Conservation (phyloP, 176 grass and related monocot genomes). For the Stipa capillata region DNA sequence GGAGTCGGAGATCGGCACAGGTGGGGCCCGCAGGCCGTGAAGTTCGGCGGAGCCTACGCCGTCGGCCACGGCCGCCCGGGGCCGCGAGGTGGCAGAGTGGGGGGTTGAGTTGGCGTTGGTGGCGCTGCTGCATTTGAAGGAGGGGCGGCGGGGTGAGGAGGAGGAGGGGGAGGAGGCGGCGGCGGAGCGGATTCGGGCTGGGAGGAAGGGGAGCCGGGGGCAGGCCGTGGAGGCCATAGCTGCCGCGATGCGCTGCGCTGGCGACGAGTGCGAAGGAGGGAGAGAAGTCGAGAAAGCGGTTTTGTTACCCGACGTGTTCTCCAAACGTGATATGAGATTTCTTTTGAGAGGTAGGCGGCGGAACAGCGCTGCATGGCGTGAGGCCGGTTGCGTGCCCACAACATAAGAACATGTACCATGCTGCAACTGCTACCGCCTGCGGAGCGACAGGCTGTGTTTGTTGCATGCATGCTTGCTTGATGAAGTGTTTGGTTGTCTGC, state of each 20-base stretch:
- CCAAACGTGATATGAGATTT: background rate
- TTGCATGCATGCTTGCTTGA: too few relatives aligned
- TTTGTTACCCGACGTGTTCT: background rate
- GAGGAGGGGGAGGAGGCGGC: background rate
- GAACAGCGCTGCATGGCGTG: background rate
- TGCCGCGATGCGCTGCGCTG: background rate
- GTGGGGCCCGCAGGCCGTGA: constrained; percentile 8
- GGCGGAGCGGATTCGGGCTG: background rate
- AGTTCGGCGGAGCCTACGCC: constrained; percentile 8
- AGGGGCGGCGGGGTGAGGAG: background rate
- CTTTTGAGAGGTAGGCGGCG: background rate
- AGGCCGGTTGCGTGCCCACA: too few relatives aligned
- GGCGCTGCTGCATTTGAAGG: constrained; percentile 14
- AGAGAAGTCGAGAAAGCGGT: background rate
- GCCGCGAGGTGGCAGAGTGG: background rate
- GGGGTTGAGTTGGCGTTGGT: background rate
- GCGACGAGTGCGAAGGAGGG: background rate
- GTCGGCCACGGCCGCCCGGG: background rate
- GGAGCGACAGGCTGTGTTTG: too few relatives aligned
- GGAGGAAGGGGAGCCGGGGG: constrained; percentile 21
- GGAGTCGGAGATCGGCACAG: background rate
- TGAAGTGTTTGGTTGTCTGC: too few relatives aligned
- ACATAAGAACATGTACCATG: too few relatives aligned
- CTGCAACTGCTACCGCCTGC: too few relatives aligned
- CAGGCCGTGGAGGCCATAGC: constrained; percentile 27